Percentiles rank a stretch among this genome's conserved stretches.
Conservation (phyloP, 208 protist genomes). For the Phytomonas francai region DNA sequence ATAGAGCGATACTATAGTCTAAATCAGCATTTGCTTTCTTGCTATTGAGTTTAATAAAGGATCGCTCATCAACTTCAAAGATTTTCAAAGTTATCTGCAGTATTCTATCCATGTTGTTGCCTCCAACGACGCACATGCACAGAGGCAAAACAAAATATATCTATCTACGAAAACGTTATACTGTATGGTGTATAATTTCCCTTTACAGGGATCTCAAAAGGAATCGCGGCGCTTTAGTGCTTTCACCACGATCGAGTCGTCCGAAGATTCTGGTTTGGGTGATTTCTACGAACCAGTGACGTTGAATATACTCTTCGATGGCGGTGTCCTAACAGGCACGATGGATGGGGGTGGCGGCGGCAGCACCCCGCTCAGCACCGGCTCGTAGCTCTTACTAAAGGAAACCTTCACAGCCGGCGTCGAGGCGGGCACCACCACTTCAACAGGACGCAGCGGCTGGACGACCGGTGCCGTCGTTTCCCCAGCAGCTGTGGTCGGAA, state of each 20-base stretch:
- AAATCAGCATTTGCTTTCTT: not conserved
- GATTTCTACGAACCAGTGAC: not conserved
- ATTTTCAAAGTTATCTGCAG: not conserved
- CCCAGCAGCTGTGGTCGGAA: not conserved
- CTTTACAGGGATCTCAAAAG: not conserved
- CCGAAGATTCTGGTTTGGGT: not conserved
- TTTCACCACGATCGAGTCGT: not conserved
- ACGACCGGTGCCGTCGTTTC: not conserved
- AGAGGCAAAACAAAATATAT: not conserved
- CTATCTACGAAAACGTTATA: not conserved
- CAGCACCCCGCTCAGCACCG: conserved; percentile 16
- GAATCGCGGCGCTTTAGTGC: conserved; percentile 6
- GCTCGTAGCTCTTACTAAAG: conserved; percentile 33
- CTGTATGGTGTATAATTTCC: not conserved
- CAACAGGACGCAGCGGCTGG: conserved; percentile 7
- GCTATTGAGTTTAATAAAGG: not conserved
- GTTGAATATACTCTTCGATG: not conserved
- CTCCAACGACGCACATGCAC: not conserved
- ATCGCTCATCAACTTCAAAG: not conserved
- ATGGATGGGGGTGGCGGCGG: conserved; percentile 21
- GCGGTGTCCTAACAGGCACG: not conserved
- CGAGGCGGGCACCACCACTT: not conserved
- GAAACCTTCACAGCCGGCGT: conserved; percentile 14
- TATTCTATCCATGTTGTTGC: not conserved
- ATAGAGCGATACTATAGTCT: not conserved